phyloP scores from a whole-genome alignment of 331 rosid genomes.

The Ulmus americana region DNA sequence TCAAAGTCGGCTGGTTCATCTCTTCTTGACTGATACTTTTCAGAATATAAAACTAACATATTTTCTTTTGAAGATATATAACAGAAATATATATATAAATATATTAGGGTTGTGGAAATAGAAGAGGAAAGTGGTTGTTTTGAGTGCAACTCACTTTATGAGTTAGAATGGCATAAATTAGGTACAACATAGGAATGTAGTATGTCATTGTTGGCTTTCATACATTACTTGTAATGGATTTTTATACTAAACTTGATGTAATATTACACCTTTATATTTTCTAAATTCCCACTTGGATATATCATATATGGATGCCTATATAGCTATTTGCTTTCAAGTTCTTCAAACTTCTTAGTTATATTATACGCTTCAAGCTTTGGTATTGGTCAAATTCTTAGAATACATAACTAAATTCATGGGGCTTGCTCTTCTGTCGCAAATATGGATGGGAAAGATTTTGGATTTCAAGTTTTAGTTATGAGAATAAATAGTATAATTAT shows the following conservation, averaged over 20 bases:
- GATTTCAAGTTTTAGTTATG: too few relatives aligned
- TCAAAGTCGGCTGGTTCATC: constrained; percentile 10
- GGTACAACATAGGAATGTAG: constrained; percentile 58
- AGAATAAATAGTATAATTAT: too few relatives aligned
- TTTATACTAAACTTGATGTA: constrained; percentile 38
- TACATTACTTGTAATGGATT: constrained; percentile 31
- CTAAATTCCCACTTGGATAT: neutral
- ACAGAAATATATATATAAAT: constrained; percentile 5
- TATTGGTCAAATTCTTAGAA: too few relatives aligned
- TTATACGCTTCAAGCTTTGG: too few relatives aligned
- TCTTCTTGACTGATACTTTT: neutral
- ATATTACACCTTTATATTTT: constrained; percentile 40
- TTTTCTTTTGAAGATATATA: too few relatives aligned
- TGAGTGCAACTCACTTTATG: constrained; percentile 70
- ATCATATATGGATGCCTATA: neutral
- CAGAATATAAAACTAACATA: too few relatives aligned
- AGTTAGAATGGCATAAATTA: constrained; percentile 30
- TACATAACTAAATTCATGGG: too few relatives aligned
- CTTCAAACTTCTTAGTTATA: too few relatives aligned
- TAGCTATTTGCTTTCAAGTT: too few relatives aligned
- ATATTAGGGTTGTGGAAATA: constrained; percentile 15
- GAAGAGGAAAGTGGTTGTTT: constrained; percentile 23
- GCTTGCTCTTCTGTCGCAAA: too few relatives aligned
- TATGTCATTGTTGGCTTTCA: constrained; percentile 32
- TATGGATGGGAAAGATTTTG: too few relatives aligned